Evolutionary conservation across 495 filamentous ascomycete species (phyloP), one percentile per base, ranked within the genome.

Genomic region (Hypoxylon perforatum): DNA sequence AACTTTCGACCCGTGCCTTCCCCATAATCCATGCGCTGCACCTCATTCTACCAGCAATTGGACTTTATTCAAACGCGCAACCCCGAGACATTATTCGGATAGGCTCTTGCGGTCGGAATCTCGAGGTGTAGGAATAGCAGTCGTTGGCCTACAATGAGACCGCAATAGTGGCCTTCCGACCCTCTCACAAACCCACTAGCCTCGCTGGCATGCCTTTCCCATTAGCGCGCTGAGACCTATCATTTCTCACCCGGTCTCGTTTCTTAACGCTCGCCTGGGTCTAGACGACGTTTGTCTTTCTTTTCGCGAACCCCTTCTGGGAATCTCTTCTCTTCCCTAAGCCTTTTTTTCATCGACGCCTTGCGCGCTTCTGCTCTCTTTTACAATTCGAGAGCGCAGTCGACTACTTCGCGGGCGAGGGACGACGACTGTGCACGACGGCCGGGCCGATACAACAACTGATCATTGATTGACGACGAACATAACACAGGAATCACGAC

Each of bases 371-470:
- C 17, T 65, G 66, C 57, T 52, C 63, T 59, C 30, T 17, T 45
- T 28, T 58, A 35, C 42, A 14, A 36, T 63, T 69, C 64, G 63
- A 64, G 30, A 68, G 73, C 78, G 76, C 75, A 76, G 81, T 84
- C 82, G 81, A 78, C 57, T 71, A 74, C 79, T 80, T 82, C 83
- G 83, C 83, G 69, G 83, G 83, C 82, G 82, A 83, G 78, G 74
- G 70, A 73, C 77, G 79, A 79, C 79, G 80, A 80, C 78, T 80
- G 73, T 79, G 80, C 74, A 69, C 48, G 41, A 78, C 80, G 77
- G 75, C 76, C 45, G 79, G 80, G 63, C 76, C 75, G 74, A 38
- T 62, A 74, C 66, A 39, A 60, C 65, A 64, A 77, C 41, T 46
- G 48, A 70, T 53, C 30, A 72, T 76, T 72, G 70, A 75, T 61